Evolutionary conservation across 1,139 yeast species (phyloP), one percentile per base, ranked within the genome.

Genomic region (Candida frijolesensis): DNA sequence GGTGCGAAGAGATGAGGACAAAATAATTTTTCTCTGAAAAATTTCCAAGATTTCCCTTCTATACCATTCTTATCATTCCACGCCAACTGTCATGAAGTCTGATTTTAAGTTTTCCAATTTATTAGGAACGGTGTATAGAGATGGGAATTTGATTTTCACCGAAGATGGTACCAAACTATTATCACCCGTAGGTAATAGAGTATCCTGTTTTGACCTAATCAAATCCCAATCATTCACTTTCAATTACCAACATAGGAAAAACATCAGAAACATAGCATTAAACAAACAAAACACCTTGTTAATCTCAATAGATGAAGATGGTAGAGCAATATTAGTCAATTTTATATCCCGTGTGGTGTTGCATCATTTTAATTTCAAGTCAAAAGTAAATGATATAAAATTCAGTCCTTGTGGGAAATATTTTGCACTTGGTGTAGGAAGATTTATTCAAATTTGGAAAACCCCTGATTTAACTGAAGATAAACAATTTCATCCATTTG

Each of bases 141-240:
- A 88, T 62, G 99, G 98, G 16, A 92, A 94, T 67, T 72, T 94
- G 35, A 78, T 87, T n/a, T 94, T 86, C 71, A 85, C 96, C 1
- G 83, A 87, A 2, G 97, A 91, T 65, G 99, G 99, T 1, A 84
- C 87, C 14, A 80, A 82, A 53, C 74, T 94, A 33, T 73, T 94
- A 47, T 87, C 96, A 54, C 99, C 99, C 0, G 98, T 94, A 3
- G 99, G 99, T 9, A 95, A 94, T 67, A 72, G 99, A 61, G 95
- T 95, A 41, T 79, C 92, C 27, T 89, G 89, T 54, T 94, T 92
- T 68, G 97, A 94, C 68, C 76, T 94, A 55, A 78, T 89, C 52
- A 86, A 88, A 64, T 91, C 88, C 66, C 86, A 83, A 60, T 89
- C 97, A 2, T 91, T 84, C 71, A 95, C 99, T 1, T 89, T 92